Conservation (phyloP, 2,329 filamentous ascomycete genomes). For the Colletotrichum lini region DNA sequence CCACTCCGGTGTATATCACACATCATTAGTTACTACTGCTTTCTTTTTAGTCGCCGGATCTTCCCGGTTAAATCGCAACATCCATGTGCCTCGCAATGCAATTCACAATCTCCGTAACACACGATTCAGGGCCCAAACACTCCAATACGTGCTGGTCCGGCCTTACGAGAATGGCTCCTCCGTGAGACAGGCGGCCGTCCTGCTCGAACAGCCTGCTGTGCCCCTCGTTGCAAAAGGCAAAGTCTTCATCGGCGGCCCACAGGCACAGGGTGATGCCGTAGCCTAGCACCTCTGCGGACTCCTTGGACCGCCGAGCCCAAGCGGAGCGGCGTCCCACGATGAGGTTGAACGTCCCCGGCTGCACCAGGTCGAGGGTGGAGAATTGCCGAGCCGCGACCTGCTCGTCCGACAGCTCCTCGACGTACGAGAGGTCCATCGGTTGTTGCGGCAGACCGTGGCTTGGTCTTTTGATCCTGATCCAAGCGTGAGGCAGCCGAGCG, state of each 20-base stretch:
- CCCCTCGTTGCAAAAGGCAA: conserved; percentile 1
- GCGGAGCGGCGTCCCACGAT: background rate
- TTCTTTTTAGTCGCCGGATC: background rate
- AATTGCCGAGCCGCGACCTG: conserved; percentile 48
- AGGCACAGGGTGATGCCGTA: background rate
- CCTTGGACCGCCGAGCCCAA: conserved; percentile 5
- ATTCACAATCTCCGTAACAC: background rate
- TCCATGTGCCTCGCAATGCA: background rate
- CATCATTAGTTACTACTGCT: too few relatives aligned
- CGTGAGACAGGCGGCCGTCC: conserved; percentile 44
- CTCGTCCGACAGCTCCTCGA: conserved; percentile 49
- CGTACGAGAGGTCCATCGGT: conserved; percentile 53
- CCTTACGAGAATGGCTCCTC: conserved; percentile 51
- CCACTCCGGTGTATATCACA: too few relatives aligned
- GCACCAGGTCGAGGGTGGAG: conserved; percentile 54
- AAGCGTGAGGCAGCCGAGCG: conserved; percentile 58
- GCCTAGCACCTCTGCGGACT: background rate
- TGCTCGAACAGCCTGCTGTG: conserved; percentile 43
- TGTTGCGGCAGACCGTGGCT: conserved; percentile 24
- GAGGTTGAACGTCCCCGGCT: conserved; percentile 5
- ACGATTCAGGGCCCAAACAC: conserved; percentile 19
- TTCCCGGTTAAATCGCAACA: background rate
- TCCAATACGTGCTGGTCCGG: conserved; percentile 56
- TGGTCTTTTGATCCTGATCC: conserved; percentile 47
- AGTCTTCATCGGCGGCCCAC: conserved; percentile 10